Base-by-base conservation (phyloP, 164 flowering plant species). In the Piper betle region DNA sequence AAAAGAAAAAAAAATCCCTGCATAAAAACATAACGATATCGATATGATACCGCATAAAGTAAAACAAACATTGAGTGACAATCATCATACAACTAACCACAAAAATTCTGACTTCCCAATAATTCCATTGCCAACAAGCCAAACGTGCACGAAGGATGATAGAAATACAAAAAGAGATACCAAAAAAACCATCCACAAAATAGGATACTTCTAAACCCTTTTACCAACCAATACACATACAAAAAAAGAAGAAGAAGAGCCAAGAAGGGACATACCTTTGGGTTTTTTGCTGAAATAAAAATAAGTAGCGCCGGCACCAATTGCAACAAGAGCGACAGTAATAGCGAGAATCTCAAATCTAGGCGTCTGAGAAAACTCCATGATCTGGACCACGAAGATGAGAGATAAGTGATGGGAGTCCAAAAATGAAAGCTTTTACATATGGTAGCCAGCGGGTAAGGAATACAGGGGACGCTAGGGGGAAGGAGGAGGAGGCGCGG, bases 301-400 rank as follows among this genome's bases (percentile, higher is more conserved):
- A 71, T 66, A 80, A 53, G 73, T 79, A 55, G 83, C 86, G 52
- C 72, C 82, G 65, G 73, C 81, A 38, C 57, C 79, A 71, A 85
- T 64, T 40, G 88, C 96, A 17, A 84, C 71, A 55, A 84, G 38
- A 42, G 88, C 89, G n/a, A 84, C 86, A 7, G 78, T 82, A 5
- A 83, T 72, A 60, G 81, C 84, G n/a, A 83, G 39, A 33, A 84
- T 62, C 74, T 82, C 86, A 33, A 69, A 52, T 62, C 79, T 81
- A 41, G 72, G 58, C 5, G 76, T 57, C 60, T 76, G 73, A 58
- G 82, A 57, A 59, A 81, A 68, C 48, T 78, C 89, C 95, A 87
- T 84, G 42, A 25, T 12, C 25, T 18, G 69, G 39, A 25, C 46
- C 3, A 3, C 3, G 15, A 6, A 12, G 1, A 12, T 46, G 50